Evolutionary conservation across 2,329 filamentous ascomycete genomes (phyloP).

Genomic region (Colletotrichum sp.): DNA sequence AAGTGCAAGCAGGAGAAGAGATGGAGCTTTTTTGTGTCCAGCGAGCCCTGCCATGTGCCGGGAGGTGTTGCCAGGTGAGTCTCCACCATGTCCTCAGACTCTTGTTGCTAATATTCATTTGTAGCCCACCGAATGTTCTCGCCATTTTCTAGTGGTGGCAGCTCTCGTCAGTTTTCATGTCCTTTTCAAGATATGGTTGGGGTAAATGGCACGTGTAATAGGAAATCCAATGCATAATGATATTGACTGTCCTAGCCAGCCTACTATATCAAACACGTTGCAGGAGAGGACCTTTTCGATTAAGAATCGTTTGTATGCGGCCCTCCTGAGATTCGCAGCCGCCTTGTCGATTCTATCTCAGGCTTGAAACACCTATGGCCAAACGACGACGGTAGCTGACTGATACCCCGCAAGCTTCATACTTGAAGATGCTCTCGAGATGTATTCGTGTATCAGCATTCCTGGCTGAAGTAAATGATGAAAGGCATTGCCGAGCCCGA

Average conservation of each 20-base stretch:
- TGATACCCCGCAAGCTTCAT: background rate
- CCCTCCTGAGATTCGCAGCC: background rate
- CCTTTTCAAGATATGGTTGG: background rate
- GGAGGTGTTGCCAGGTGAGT: slow-evolving; percentile 27
- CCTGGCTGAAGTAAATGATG: slow-evolving; percentile 7
- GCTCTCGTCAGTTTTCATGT: background rate
- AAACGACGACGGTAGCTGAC: background rate
- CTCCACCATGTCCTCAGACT: background rate
- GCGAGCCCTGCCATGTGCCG: slow-evolving; percentile 40
- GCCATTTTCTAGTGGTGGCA: slow-evolving; percentile 34
- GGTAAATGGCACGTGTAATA: background rate
- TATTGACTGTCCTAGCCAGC: background rate
- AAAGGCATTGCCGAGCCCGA: slow-evolving; percentile 12
- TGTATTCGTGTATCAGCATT: slow-evolving; percentile 18
- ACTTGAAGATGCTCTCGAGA: background rate
- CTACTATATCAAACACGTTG: background rate
- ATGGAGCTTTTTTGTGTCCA: slow-evolving; percentile 44
- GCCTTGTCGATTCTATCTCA: background rate
- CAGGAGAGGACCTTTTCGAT: background rate
- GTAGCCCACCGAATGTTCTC: slow-evolving; percentile 39
- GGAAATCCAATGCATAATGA: background rate
- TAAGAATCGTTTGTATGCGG: background rate
- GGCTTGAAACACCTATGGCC: background rate
- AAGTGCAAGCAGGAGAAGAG: slow-evolving; percentile 36
- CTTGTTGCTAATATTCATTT: background rate